Evolutionary conservation across 805 yeast genomes (phyloP).

Genomic region (Nakazawaea populi): DNA sequence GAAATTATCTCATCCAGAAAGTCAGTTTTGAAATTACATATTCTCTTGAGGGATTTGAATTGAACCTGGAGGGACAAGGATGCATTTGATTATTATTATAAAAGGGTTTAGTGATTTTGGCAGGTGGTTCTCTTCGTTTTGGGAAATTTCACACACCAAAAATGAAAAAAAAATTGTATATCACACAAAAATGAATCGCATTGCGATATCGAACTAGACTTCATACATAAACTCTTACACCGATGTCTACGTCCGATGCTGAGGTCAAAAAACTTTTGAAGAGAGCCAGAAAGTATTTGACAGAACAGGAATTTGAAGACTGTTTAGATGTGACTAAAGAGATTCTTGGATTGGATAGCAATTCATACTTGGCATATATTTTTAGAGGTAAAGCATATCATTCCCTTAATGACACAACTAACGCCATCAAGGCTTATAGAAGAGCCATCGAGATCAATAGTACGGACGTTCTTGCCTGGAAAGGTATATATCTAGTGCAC

Average conservation of each 20-base stretch:
- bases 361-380: constrained; percentile 60
- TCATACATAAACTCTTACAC: no score
- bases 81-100: no score
- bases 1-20: no score
- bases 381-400: constrained; percentile 69
- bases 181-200: no score
- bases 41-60: no score
- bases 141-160: no score
- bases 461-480: constrained; percentile 65
- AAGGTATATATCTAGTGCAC: constrained; percentile 58
- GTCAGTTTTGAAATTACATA: no score
- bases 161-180: no score
- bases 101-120: no score
- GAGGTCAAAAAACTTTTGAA: constrained; percentile 28
- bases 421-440: constrained; percentile 38
- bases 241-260: not conserved
- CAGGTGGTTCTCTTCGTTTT: no score
- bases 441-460: constrained; percentile 47
- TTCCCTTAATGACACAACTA: constrained; percentile 28
- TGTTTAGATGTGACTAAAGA: constrained; percentile 53
- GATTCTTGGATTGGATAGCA: constrained; percentile 48
- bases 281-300: constrained; percentile 46
- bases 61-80: no score
- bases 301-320: constrained; percentile 51
- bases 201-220: no score